phyloP scores from a whole-genome alignment of 139 green algal genomes.

The Coelastrella sp. region DNA sequence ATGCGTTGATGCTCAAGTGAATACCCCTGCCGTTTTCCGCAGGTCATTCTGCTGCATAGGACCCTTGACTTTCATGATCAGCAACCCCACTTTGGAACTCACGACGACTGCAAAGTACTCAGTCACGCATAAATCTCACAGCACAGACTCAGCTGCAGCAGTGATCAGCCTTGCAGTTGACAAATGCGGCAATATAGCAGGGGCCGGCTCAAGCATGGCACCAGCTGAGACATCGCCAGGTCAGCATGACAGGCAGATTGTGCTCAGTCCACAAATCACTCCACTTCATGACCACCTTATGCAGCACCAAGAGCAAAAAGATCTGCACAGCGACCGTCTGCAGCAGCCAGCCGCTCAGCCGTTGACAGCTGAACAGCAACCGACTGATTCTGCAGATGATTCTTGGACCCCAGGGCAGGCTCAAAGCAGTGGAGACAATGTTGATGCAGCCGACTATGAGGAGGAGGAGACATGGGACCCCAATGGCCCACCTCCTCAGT shows the following conservation, averaged over 20 bases:
- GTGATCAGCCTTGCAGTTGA: background rate
- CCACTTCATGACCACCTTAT: too few species aligned
- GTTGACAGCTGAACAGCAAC: background rate
- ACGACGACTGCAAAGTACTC: background rate
- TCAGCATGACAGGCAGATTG: too few species aligned
- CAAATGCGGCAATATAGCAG: slow-evolving; percentile 23
- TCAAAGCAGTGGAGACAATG: slow-evolving; percentile 27
- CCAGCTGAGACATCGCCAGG: background rate
- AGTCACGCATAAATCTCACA: background rate
- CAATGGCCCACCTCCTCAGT: slow-evolving; percentile 3
- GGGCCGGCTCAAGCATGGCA: slow-evolving; percentile 24
- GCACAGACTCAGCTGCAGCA: background rate
- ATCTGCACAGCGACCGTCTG: background rate
- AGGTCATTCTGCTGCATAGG: background rate
- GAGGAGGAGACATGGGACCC: slow-evolving; percentile 30
- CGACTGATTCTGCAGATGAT: slow-evolving; percentile 27
- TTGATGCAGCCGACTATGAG: slow-evolving; percentile 15
- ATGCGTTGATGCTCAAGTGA: too few species aligned
- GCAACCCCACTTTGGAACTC: background rate
- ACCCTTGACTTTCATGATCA: background rate
- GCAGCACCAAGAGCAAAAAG: background rate
- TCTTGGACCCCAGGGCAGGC: slow-evolving; percentile 32
- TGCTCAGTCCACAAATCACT: too few species aligned
- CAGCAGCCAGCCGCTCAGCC: background rate
- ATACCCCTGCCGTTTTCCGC: background rate